phyloP scores from a whole-genome alignment of 768 basidiomycete species.

The Suillus decipiens region DNA sequence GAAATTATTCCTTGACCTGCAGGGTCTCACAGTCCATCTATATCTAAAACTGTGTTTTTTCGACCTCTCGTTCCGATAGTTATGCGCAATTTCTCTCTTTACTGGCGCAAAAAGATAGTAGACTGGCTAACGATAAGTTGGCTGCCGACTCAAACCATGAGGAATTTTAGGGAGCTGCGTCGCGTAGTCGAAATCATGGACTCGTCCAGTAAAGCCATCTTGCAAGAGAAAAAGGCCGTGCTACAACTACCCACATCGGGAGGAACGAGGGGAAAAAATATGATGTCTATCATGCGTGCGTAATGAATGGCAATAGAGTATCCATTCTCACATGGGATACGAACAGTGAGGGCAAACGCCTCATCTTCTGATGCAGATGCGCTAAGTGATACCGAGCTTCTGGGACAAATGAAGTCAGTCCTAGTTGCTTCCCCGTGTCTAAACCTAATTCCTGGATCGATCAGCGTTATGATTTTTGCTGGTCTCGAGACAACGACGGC shows the following conservation, averaged over 20 bases:
- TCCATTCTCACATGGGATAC: background rate
- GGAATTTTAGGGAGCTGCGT: conserved; percentile 6
- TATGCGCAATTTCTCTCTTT: conserved; percentile 17
- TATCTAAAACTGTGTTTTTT: conserved; percentile 9
- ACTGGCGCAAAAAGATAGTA: conserved; percentile 19
- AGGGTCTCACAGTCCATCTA: background rate
- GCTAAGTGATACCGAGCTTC: conserved; percentile 26
- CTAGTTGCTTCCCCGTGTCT: background rate
- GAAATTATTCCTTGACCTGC: background rate
- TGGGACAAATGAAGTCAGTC: conserved; percentile 31
- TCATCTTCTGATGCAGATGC: conserved; percentile 20
- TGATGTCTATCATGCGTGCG: conserved; percentile 35
- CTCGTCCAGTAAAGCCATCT: conserved; percentile 16
- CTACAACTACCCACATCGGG: background rate
- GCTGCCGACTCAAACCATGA: conserved; percentile 2
- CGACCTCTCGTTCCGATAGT: conserved; percentile 22
- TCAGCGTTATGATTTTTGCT: conserved; percentile 39
- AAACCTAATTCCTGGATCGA: conserved; percentile 2
- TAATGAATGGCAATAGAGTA: background rate
- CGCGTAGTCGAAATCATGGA: conserved; percentile 22
- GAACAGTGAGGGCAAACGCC: conserved; percentile 28
- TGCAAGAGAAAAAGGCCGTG: conserved; percentile 25
- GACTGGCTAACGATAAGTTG: conserved; percentile 22
- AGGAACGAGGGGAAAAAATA: conserved; percentile 18
- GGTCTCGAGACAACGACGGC: conserved; percentile 48